A percentile compares a stretch with the other conserved stretches of the same genome.
phyloP scores from a whole-genome alignment of 1,139 yeast genomes.

The Lodderomyces oxycetoniae region DNA sequence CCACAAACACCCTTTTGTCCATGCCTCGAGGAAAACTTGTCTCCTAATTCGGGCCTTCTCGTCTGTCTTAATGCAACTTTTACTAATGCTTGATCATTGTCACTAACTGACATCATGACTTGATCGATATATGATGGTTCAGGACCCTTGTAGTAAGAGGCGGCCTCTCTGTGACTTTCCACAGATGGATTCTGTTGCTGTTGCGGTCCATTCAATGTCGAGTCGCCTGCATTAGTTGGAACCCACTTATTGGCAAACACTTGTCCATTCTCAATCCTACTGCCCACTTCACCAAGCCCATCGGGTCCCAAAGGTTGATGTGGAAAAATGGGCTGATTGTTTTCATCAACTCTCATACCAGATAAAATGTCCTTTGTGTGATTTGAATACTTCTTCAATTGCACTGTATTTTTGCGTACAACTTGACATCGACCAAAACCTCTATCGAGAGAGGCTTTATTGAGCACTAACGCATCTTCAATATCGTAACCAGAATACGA shows the following conservation, averaged over 20 bases:
- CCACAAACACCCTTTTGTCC: constrained; percentile 99
- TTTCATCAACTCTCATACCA: constrained; percentile 84
- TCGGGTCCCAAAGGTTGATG: constrained; percentile 88
- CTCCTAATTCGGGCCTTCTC: constrained; percentile 97
- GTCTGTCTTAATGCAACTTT: constrained; percentile 92
- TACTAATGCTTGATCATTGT: constrained; percentile 89
- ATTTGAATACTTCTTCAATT: constrained; percentile 85
- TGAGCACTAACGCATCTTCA: constrained; percentile 95
- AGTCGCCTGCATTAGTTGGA: constrained; percentile 82
- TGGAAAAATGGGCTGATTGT: constrained; percentile 76
- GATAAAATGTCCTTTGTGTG: constrained; percentile 88
- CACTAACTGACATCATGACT: constrained; percentile 95
- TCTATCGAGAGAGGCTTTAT: constrained; percentile 88
- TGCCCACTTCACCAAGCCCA: constrained; percentile 96
- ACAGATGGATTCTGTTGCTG: constrained; percentile 21
- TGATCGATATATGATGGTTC: constrained; percentile 95
- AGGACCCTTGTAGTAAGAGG: constrained; percentile 88
- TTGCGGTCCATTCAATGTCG: constrained; percentile 48
- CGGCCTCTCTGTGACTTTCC: constrained; percentile 81
- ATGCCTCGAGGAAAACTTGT: constrained; percentile 93
- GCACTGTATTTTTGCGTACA: constrained; percentile 86
- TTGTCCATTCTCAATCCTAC: constrained; percentile 85
- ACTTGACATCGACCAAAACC: constrained; percentile 99
- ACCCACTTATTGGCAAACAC: constrained; percentile 89
- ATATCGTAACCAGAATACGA: constrained; percentile 98